Evolutionary conservation across 768 basidiomycete species (phyloP), one percentile per base, ranked within the genome.

Genomic region (Rhodotorula kratochvilovae): DNA sequence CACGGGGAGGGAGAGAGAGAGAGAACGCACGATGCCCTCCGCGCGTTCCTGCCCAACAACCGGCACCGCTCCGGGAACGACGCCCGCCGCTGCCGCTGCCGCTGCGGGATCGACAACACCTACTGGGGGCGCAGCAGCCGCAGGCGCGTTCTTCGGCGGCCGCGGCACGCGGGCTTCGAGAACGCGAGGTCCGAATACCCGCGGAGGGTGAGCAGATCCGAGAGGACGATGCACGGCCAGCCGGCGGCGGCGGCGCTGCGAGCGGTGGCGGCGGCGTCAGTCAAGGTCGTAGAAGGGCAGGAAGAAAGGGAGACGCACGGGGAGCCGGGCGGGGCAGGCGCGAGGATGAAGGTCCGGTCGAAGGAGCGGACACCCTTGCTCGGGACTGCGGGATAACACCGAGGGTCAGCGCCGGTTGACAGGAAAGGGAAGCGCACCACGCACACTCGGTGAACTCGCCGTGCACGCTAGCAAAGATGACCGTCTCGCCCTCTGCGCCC

Each of bases 371-470:
- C 82, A 19, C 92, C 93, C 64, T 86, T 86, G 16, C 87, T 83
- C 36, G 89, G 88, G 74, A 85, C 89, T 90, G 74, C 3, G 43
- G 66, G 57, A 59, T 42, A 51, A 42, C 31, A 6, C 8, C 36
- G 19, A 3, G 61, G 57, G 46, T 33, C 51, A n/a, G 3, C 16
- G 29, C 48, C 23, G 3, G 23, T 25, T 17, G 27, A 29, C 13
- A 15, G 8, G 59, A 72, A 68, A 69, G 25, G 25, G 45, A 3
- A 23, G 25, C 10, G 25, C 46, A 5, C 46, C 23, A 84, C 88
- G 69, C 77, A 94, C 95, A 84, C 85, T 98, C 95, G 61, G 85
- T 85, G 78, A 95, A 95, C 79, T 97, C 88, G 5, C 94, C 94
- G 79, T 96, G 92, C 27, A 97, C 83, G 56, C 85, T 86, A 70